Base-by-base conservation (phyloP, 2,329 filamentous ascomycete genomes). In the Akanthomyces uredinophilus region DNA sequence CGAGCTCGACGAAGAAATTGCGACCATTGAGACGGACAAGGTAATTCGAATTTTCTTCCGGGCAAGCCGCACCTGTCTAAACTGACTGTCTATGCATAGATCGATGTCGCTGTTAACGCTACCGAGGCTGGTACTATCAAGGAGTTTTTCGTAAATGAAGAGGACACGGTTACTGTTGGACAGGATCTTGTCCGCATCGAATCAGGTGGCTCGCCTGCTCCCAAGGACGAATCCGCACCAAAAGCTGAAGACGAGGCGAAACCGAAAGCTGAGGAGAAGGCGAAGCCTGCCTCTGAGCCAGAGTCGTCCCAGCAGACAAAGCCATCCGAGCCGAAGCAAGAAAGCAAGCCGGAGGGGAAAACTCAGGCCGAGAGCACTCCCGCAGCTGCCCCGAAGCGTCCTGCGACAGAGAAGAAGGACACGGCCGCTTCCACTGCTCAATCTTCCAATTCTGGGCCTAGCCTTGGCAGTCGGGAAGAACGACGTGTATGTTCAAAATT, bases 21-120 rank as follows among this genome's bases (percentile, higher is more conserved):
- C 95, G 37, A 97, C 94, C 55, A 99, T 99, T 72, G 95, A 99
- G 79, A 99, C 95, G 16, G 95, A 99, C 84, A 99, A 99, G 87
- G 91, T 92, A 79, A 65, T 74, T 62, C 43, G 24, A 22, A 46
- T 47, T 49, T 29, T 46, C 39, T 32, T 57, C 44, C 43, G 20
- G 29, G 20, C 20, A 22, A 57, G 16, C 24, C 49, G 41, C n/a
- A 37, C 14, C 35, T 32, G 13, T 7, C 56, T 60, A 43, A 43
- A 60, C 44, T 2, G 22, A 49, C n/a, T 60, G 43, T 5, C 8
- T 8, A 20, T n/a, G n/a, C n/a, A n/a, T 65, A 95, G 92, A 98
- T 98, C 73, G 95, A 99, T 75, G 92, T 99, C 51, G 89, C 94
- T 29, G 93, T 99, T 72, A 98, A 97, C 77, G 93, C 95, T 18